These are phyloP conservation scores for Polysphondylium violaceum DNA, from an alignment of 78 protist genomes.

Conservation along the genomic window DNA sequence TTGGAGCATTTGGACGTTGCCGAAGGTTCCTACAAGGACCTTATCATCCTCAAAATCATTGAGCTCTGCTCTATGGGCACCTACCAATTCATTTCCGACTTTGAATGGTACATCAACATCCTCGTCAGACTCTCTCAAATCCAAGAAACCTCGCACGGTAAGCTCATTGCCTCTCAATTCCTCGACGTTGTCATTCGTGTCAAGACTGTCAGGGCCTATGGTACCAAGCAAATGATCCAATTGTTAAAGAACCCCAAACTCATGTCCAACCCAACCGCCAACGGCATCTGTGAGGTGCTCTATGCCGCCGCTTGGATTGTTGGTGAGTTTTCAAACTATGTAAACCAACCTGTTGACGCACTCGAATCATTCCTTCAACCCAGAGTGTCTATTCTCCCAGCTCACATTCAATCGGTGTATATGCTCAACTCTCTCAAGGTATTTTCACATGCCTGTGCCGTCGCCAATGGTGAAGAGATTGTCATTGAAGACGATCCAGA, in stretches of 20 bases:
- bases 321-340: constrained; percentile 89
- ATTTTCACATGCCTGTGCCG: constrained; percentile 79
- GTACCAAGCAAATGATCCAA: constrained; percentile 50
- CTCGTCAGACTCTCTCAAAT: constrained; percentile 79
- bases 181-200: constrained; percentile 91
- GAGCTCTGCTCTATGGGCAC: constrained; percentile 82
- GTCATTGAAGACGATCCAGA: not conserved
- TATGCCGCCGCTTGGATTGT: constrained; percentile 94
- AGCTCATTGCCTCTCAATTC: constrained; percentile 84
- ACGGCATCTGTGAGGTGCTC: constrained; percentile 83
- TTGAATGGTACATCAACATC: constrained; percentile 95
- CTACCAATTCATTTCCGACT: constrained; percentile 90
- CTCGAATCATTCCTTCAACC: constrained; percentile 83
- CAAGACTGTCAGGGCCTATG: constrained; percentile 48
- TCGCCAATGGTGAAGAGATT: constrained; percentile 19
- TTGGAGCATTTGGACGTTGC: constrained; percentile 72
- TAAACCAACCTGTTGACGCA: constrained; percentile 30
- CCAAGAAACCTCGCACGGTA: constrained; percentile 83
- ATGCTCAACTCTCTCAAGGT: constrained; percentile 88
- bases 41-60: constrained; percentile 88
- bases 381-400: constrained; percentile 84
- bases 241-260: constrained; percentile 69
- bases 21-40: constrained; percentile 86
- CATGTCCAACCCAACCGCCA: constrained; percentile 59
- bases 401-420: constrained; percentile 88